These are phyloP conservation scores for Yamadazyma songkhlaensis DNA, from an alignment of 1,139 yeast species.

Conservation along the genomic window DNA sequence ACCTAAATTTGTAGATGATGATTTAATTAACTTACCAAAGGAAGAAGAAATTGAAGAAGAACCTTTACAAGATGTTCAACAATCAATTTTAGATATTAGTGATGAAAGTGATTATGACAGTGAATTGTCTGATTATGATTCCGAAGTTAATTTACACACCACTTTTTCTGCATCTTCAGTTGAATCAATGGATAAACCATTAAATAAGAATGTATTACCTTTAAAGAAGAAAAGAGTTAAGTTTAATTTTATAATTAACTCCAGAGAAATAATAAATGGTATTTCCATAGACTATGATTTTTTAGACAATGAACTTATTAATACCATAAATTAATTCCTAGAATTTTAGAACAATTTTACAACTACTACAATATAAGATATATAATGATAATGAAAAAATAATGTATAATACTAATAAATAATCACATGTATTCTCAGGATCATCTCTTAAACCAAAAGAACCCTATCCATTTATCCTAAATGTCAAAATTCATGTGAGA, in stretches of 20 bases:
- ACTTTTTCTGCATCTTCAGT: constrained; percentile 5
- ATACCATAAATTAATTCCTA: not conserved
- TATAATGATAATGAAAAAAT: constrained; percentile 1
- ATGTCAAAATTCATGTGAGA: not conserved
- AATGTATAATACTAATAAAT: not conserved
- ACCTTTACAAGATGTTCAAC: not conserved
- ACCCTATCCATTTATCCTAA: constrained; percentile 1
- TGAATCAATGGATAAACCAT: constrained; percentile 7
- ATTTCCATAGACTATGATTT: constrained; percentile 43
- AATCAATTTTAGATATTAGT: not conserved
- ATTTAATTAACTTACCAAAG: constrained; percentile 3
- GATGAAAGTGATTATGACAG: not conserved
- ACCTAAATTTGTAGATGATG: constrained; percentile 25
- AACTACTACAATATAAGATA: not conserved
- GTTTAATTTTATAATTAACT: constrained; percentile 40
- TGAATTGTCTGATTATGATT: constrained; percentile 1
- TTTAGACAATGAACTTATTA: constrained; percentile 27
- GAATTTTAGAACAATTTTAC: not conserved
- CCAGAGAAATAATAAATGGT: constrained; percentile 44
- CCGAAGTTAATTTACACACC: constrained; percentile 3
- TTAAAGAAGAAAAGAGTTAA: constrained; percentile 26
- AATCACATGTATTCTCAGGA: not conserved
- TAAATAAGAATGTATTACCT: not conserved
- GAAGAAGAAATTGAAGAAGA: not conserved
- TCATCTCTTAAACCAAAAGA: not conserved